Evolutionary conservation across 2,329 filamentous ascomycete genomes (phyloP), one percentile per base, ranked within the genome.

Genomic region (Chrysoporthe austroafricana): DNA sequence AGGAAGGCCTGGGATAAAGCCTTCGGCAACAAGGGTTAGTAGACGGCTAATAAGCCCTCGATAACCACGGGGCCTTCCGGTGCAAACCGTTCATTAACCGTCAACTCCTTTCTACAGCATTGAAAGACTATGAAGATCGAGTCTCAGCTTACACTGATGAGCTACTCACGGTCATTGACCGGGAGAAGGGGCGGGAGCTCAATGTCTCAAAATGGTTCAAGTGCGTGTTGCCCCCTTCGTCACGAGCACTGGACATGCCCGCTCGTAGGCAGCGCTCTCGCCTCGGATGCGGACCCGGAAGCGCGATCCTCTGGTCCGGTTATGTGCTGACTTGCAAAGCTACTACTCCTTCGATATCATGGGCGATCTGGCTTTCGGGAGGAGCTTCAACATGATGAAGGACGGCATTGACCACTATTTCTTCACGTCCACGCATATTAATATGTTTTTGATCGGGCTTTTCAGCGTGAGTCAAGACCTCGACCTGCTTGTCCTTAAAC

Each of bases 341-440:
- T 69, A 61, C 13, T 64, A 66, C 42, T 75, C 69, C 32, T 80
- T 80, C 50, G 79, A 81, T 26, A 74, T 81, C 5, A 80, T 82
- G 80, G 79, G 78, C 1, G 77, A 81, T 60, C 71, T 82, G 48
- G 79, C 77, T 4, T 81, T 81, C 57, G 78, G 76, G 0, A 73
- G 75, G 42, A 72, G 73, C 5, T 81, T 79, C 58, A 71, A 76
- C 11, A 78, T 78, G 78, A 71, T 81, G 16, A 69, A 66, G 36
- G 68, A 71, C 1, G 75, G 74, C 3, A 64, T 73, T 11, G 72
- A 73, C 48, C 73, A 75, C 57, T 73, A 72, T 63, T 76, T 71
- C 36, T 75, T 76, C 71, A 71, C 67, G 8, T 70, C 72, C 0
- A 57, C 73, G 3, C 74, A 75, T 36, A 64, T 67, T 5, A 72